These are phyloP conservation scores for Batkoa obscura DNA, from an alignment of 371 early-diverging fungal genomes.

Conservation along the genomic window DNA sequence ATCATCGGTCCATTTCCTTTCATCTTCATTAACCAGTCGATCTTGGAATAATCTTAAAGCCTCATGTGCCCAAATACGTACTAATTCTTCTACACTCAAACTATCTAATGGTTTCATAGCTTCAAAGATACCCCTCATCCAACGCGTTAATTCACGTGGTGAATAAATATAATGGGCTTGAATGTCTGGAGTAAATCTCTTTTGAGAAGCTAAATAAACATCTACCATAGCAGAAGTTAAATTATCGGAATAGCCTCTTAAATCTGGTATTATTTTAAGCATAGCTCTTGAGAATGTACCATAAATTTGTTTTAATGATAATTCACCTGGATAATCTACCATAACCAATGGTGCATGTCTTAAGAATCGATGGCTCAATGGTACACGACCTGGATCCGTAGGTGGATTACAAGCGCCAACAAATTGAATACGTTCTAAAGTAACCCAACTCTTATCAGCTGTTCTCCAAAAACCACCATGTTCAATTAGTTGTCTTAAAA, in stretches of 20 bases:
- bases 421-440: slow-evolving; percentile 89
- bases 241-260: slow-evolving; percentile 81
- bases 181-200: slow-evolving; percentile 83
- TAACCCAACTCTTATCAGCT: slow-evolving; percentile 78
- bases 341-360: slow-evolving; percentile 91
- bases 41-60: slow-evolving; percentile 95
- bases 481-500: slow-evolving; percentile 87
- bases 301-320: slow-evolving; percentile 89
- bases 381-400: slow-evolving; percentile 95
- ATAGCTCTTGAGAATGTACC: slow-evolving; percentile 80
- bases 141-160: slow-evolving; percentile 96
- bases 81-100: slow-evolving; percentile 65
- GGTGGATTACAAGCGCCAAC: slow-evolving; percentile 99
- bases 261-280: slow-evolving; percentile 82
- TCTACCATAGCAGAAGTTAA: slow-evolving; percentile 94
- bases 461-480: slow-evolving; percentile 94
- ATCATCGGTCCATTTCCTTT: slow-evolving; percentile 84
- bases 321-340: slow-evolving; percentile 94
- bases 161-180: slow-evolving; percentile 98
- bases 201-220: slow-evolving; percentile 75
- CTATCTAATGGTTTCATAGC: slow-evolving; percentile 73
- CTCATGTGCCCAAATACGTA: slow-evolving; percentile 96
- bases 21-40: slow-evolving; percentile 78
- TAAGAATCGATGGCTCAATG: slow-evolving; percentile 85
- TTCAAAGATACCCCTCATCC: slow-evolving; percentile 95